Percentiles rank a stretch among this genome's conserved stretches.
These are phyloP conservation scores for Fusarium newnesense DNA, from an alignment of 2,329 filamentous ascomycete genomes.

Conservation along the genomic window DNA sequence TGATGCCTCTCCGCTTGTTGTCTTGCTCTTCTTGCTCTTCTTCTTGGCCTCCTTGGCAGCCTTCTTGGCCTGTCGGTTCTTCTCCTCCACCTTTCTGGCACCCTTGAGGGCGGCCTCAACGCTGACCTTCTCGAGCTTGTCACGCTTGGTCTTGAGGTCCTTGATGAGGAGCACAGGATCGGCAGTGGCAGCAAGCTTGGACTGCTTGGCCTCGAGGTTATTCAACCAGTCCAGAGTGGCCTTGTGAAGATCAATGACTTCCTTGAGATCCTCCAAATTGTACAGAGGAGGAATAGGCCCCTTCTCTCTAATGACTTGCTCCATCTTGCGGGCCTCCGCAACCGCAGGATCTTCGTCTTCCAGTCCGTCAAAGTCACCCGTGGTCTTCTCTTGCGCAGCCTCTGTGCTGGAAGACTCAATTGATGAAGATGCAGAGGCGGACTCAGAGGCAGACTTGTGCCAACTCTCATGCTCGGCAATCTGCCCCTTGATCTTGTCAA, in stretches of 20 bases:
- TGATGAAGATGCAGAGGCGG: constrained; percentile 57
- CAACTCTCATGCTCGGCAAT: constrained; percentile 75
- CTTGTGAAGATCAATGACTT: constrained; percentile 70
- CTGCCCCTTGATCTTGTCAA: constrained; percentile 75
- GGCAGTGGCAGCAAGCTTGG: constrained; percentile 73
- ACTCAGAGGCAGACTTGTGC: constrained; percentile 64
- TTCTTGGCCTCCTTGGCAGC: constrained; percentile 54
- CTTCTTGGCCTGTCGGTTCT: constrained; percentile 60
- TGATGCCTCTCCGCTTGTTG: constrained; percentile 48
- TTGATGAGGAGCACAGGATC: constrained; percentile 79
- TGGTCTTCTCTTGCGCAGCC: constrained; percentile 58
- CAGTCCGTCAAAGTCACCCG: constrained; percentile 75
- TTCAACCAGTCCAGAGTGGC: constrained; percentile 78
- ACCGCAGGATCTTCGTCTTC: constrained; percentile 72
- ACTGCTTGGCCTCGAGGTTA: constrained; percentile 75
- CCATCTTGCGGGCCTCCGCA: constrained; percentile 55
- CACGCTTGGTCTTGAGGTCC: constrained; percentile 75
- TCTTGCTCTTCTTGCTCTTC: constrained; percentile 55
- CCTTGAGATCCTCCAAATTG: constrained; percentile 75
- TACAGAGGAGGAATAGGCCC: constrained; percentile 75
- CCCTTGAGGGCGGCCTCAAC: constrained; percentile 78
- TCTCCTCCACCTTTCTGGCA: constrained; percentile 65
- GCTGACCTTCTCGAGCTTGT: constrained; percentile 76
- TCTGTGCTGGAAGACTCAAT: constrained; percentile 54
- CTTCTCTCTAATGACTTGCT: constrained; percentile 56